phyloP scores from a whole-genome alignment of 306 rosid genomes.

The Acacia crassicarpa region DNA sequence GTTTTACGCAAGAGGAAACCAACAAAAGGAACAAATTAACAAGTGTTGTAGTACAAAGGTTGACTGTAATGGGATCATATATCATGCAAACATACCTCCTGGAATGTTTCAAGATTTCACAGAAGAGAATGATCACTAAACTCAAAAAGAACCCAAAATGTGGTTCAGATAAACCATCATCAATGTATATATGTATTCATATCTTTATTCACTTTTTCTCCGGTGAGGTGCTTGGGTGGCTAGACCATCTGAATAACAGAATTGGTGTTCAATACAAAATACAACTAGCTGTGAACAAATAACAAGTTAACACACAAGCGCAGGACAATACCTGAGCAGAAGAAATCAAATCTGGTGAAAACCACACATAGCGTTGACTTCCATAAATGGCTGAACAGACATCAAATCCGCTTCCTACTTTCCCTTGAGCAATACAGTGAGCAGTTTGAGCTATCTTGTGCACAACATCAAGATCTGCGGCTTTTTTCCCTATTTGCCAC shows the following conservation, averaged over 20 bases:
- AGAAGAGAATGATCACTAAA: slow-evolving; percentile 10
- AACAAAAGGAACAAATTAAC: slow-evolving; percentile 3
- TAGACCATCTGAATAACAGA: neutral
- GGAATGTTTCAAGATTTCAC: slow-evolving; percentile 15
- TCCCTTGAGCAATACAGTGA: slow-evolving; percentile 95
- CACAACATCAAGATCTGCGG: slow-evolving; percentile 69
- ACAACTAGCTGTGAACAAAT: neutral
- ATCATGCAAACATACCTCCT: slow-evolving; percentile 3
- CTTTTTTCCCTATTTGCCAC: no score
- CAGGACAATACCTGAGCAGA: slow-evolving; percentile 66
- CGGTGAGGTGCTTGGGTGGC: neutral
- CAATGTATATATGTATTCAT: neutral
- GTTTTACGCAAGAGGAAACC: neutral
- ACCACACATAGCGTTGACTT: slow-evolving; percentile 96
- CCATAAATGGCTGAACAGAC: slow-evolving; percentile 98
- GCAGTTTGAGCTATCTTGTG: slow-evolving; percentile 95
- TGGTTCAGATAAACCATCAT: slow-evolving; percentile 22
- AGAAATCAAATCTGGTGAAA: slow-evolving; percentile 90
- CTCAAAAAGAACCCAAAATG: slow-evolving; percentile 17
- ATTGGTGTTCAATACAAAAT: slow-evolving; percentile 18
- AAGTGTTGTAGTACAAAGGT: neutral
- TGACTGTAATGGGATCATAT: neutral
- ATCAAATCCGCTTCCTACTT: slow-evolving; percentile 98
- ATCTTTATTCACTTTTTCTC: neutral
- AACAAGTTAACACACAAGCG: neutral